A percentile compares a stretch with the other conserved stretches of the same genome.
phyloP scores from a whole-genome alignment of 129 eudicot genomes.

The Silybum marianum region DNA sequence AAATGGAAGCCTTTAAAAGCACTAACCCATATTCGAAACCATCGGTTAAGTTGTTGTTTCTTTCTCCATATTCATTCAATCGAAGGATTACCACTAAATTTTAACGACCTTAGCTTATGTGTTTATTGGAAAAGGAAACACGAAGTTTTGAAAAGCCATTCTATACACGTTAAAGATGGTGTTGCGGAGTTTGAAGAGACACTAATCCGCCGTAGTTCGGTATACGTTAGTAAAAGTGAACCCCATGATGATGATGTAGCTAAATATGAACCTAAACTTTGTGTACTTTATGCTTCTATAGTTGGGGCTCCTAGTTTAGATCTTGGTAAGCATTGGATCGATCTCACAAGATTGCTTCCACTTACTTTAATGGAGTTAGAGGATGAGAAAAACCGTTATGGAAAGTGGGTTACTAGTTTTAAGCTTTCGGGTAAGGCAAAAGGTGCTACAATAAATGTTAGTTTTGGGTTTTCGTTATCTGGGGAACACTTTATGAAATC shows the following conservation, averaged over 20 bases:
- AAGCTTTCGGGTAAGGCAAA: constrained; percentile 72
- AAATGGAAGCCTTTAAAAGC: constrained; percentile 76
- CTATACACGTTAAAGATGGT: constrained; percentile 47
- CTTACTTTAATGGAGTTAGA: constrained; percentile 54
- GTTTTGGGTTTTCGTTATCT: constrained; percentile 57
- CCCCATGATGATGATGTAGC: constrained; percentile 44
- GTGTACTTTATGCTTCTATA: constrained; percentile 49
- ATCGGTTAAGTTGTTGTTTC: constrained; percentile 49
- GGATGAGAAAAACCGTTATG: constrained; percentile 55
- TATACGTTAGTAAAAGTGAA: constrained; percentile 51
- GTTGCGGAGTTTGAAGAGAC: constrained; percentile 65
- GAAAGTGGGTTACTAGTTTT: constrained; percentile 69
- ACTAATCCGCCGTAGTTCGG: constrained; percentile 51
- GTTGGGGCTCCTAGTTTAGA: constrained; percentile 52
- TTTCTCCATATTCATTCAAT: constrained; percentile 62
- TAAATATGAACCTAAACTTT: constrained; percentile 65
- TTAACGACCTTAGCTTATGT: constrained; percentile 44
- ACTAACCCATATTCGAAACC: constrained; percentile 53
- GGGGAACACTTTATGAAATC: constrained; percentile 36
- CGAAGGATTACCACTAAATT: constrained; percentile 53
- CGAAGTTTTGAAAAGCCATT: constrained; percentile 41
- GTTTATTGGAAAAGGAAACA: constrained; percentile 67
- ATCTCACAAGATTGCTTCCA: constrained; percentile 72
- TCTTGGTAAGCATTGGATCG: constrained; percentile 70
- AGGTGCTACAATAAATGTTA: constrained; percentile 69